Evolutionary conservation across 768 basidiomycete species (phyloP).

Genomic region (Udeniomyces megalosporus): DNA sequence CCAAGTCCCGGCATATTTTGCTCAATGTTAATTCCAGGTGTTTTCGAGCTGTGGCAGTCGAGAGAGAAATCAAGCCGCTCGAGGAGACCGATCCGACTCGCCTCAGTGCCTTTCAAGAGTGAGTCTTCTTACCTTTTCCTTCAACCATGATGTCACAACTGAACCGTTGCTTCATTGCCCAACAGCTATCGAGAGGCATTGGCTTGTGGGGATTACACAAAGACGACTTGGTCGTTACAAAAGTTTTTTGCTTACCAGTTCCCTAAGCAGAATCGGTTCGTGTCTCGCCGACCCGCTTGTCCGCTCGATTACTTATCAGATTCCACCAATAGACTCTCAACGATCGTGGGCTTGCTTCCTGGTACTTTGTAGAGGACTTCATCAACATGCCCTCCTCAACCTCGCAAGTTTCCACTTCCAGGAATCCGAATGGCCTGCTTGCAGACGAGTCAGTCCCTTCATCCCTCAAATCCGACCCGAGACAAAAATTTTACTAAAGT

Average conservation of each 20-base stretch:
- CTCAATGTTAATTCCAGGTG: too few relatives aligned
- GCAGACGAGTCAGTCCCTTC: conserved; percentile 41
- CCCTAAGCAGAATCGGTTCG: conserved; percentile 62
- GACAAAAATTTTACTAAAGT: not conserved
- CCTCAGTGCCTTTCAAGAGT: conserved; percentile 46
- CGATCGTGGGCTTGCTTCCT: not conserved
- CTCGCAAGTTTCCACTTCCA: conserved; percentile 63
- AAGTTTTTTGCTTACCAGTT: conserved; percentile 75
- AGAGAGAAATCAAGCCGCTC: not conserved
- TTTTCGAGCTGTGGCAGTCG: conserved; percentile 32
- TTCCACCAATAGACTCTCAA: not conserved
- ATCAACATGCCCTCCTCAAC: conserved; percentile 64
- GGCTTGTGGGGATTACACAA: conserved; percentile 50
- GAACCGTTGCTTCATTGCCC: not conserved
- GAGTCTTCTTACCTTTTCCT: conserved; percentile 21
- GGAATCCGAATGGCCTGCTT: conserved; percentile 49
- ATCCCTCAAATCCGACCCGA: not conserved
- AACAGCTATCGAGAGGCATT: conserved; percentile 26
- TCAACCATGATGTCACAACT: not conserved
- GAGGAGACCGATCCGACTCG: conserved; percentile 47
- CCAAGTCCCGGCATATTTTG: too few relatives aligned
- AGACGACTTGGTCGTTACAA: conserved; percentile 54
- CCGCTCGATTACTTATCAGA: not conserved
- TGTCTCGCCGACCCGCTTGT: conserved; percentile 24
- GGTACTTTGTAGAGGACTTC: conserved; percentile 41